phyloP scores from a whole-genome alignment of 2,329 filamentous ascomycete genomes.

The Epichloe sibirici region DNA sequence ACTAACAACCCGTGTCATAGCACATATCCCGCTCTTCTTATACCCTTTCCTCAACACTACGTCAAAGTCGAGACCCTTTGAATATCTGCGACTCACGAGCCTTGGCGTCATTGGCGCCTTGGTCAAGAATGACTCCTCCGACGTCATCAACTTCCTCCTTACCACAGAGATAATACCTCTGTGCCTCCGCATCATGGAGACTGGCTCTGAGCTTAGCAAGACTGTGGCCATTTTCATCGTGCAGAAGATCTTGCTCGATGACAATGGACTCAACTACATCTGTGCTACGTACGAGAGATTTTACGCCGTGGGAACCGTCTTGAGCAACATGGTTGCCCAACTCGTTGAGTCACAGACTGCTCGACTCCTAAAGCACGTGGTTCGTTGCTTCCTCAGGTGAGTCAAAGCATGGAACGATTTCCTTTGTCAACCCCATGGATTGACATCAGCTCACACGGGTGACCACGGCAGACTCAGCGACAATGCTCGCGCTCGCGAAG shows the following conservation, averaged over 20 bases:
- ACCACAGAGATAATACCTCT: slow-evolving; percentile 98
- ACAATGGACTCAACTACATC: slow-evolving; percentile 94
- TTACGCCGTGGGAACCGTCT: slow-evolving; percentile 91
- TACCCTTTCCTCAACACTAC: slow-evolving; percentile 98
- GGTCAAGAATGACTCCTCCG: slow-evolving; percentile 96
- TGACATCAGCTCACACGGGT: slow-evolving; percentile 9
- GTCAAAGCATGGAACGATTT: slow-evolving; percentile 16
- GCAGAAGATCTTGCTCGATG: slow-evolving; percentile 94
- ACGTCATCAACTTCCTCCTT: slow-evolving; percentile 97
- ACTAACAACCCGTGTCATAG: slow-evolving; percentile 32
- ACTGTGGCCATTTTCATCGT: slow-evolving; percentile 99
- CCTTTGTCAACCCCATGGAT: neutral
- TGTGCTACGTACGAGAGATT: slow-evolving; percentile 98
- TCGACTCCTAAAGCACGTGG: slow-evolving; percentile 89
- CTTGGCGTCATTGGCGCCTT: slow-evolving; percentile 92
- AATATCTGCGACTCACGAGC: slow-evolving; percentile 91
- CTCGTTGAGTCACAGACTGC: slow-evolving; percentile 97
- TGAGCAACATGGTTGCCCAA: slow-evolving; percentile 98
- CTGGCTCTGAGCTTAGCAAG: slow-evolving; percentile 94
- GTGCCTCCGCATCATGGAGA: slow-evolving; percentile 98
- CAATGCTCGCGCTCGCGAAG: slow-evolving; percentile 89
- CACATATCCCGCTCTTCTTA: slow-evolving; percentile 92
- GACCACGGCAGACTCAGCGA: slow-evolving; percentile 61
- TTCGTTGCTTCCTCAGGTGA: slow-evolving; percentile 89
- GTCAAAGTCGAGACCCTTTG: slow-evolving; percentile 93